Evolutionary conservation across 352 stramenopile genomes (phyloP).

Genomic region (Pythium periplocum): DNA sequence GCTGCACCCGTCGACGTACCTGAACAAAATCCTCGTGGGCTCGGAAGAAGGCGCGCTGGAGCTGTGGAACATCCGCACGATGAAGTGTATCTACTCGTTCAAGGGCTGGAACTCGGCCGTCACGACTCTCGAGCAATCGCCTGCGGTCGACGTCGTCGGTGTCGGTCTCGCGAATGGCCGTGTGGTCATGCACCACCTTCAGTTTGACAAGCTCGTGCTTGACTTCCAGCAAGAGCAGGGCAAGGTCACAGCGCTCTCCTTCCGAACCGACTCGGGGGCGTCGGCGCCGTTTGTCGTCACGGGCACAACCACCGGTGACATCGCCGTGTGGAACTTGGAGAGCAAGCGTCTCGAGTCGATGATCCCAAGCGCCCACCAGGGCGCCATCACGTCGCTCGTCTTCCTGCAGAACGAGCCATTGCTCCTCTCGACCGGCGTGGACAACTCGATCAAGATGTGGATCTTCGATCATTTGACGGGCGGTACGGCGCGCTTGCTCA

Average conservation of each 20-base stretch:
- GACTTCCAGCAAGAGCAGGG: conserved; percentile 76
- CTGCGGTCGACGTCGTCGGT: conserved; percentile 86
- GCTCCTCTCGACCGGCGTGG: conserved; percentile 76
- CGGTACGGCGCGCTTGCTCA: conserved; percentile 79
- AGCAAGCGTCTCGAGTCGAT: conserved; percentile 83
- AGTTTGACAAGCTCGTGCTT: conserved; percentile 78
- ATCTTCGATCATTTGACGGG: conserved; percentile 90
- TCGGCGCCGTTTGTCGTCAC: conserved; percentile 59
- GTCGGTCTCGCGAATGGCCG: conserved; percentile 78
- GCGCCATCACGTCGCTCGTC: conserved; percentile 57
- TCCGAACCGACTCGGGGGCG: conserved; percentile 78
- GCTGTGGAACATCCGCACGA: conserved; percentile 90
- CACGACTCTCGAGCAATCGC: conserved; percentile 79
- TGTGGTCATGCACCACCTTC: conserved; percentile 85
- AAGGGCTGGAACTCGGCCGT: conserved; percentile 63
- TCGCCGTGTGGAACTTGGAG: conserved; percentile 90
- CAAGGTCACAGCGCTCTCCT: conserved; percentile 81
- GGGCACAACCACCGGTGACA: conserved; percentile 65
- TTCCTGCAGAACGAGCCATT: conserved; percentile 89
- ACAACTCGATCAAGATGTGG: conserved; percentile 93
- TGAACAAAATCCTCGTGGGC: conserved; percentile 93
- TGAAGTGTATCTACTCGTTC: conserved; percentile 88
- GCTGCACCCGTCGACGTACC: conserved; percentile 89
- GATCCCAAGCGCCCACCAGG: conserved; percentile 73
- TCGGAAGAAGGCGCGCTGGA: conserved; percentile 76